These are phyloP conservation scores for Arthrobotrys musiformis DNA, from an alignment of 2,329 filamentous ascomycete genomes.

Conservation along the genomic window DNA sequence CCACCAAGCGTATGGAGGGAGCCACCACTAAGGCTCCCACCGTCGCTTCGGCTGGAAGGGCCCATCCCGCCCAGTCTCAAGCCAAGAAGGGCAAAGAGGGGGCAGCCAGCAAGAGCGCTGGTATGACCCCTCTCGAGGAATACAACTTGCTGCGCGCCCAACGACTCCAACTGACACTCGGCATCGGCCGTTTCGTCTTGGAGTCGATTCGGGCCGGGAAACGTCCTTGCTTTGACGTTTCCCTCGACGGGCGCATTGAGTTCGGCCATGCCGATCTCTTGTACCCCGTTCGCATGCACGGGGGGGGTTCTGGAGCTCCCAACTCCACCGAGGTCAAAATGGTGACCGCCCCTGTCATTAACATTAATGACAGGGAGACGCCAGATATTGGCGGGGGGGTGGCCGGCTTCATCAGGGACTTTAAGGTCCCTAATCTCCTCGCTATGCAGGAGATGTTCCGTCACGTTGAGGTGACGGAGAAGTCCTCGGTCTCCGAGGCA, in stretches of 20 bases:
- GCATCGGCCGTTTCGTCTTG: slow-evolving; percentile 37
- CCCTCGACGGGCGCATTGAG: slow-evolving; percentile 45
- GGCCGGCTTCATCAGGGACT: neutral
- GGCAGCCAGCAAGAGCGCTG: neutral
- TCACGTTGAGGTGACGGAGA: neutral
- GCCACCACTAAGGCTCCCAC: too few species aligned
- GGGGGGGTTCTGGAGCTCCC: too few species aligned
- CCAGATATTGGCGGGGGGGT: neutral
- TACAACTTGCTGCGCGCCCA: slow-evolving; percentile 27
- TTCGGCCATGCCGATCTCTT: slow-evolving; percentile 7
- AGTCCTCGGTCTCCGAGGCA: too few species aligned
- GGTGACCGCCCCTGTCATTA: slow-evolving; percentile 32
- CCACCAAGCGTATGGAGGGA: neutral
- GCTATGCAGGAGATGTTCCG: slow-evolving; percentile 29
- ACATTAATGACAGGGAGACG: slow-evolving; percentile 4
- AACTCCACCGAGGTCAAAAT: neutral
- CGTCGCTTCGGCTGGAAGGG: neutral
- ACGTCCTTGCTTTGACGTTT: slow-evolving; percentile 35
- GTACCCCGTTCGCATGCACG: neutral
- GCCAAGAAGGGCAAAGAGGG: too few species aligned
- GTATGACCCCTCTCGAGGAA: neutral
- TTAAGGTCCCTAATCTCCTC: slow-evolving; percentile 10
- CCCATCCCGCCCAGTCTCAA: too few species aligned
- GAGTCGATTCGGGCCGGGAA: slow-evolving; percentile 23
- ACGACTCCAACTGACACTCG: slow-evolving; percentile 18